phyloP scores from a whole-genome alignment of 495 filamentous ascomycete genomes.

The Umbilicaria muhlenbergii region DNA sequence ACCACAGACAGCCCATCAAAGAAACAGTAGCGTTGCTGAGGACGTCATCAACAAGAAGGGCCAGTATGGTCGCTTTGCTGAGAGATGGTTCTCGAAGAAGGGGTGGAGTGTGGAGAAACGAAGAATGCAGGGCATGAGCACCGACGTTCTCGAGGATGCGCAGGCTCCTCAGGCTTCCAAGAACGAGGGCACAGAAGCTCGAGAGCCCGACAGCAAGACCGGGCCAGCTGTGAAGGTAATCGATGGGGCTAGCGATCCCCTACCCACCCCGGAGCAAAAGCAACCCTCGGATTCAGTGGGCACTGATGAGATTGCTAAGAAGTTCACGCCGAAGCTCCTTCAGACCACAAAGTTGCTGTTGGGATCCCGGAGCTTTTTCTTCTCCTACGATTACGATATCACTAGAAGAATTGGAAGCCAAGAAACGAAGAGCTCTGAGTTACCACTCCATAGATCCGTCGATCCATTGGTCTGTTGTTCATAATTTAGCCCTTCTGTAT shows the following conservation, averaged over 20 bases:
- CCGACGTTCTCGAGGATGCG: conserved; percentile 13
- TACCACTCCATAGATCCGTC: conserved; percentile 54
- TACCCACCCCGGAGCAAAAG: too few species aligned
- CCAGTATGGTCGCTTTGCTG: conserved; percentile 72
- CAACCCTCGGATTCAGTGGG: background rate
- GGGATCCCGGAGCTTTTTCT: conserved; percentile 74
- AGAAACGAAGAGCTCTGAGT: conserved; percentile 19
- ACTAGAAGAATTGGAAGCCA: conserved; percentile 47
- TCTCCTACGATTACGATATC: conserved; percentile 81
- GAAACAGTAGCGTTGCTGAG: conserved; percentile 50
- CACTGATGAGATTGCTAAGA: conserved; percentile 16
- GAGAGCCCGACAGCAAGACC: background rate
- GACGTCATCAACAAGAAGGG: conserved; percentile 69
- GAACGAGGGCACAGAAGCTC: conserved; percentile 3
- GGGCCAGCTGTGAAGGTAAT: conserved; percentile 1
- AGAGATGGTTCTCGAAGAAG: conserved; percentile 74
- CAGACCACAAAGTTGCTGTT: conserved; percentile 70
- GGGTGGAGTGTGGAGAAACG: conserved; percentile 53
- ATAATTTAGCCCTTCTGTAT: background rate
- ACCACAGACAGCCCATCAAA: conserved; percentile 11
- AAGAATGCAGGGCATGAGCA: conserved; percentile 40
- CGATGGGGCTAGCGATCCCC: too few species aligned
- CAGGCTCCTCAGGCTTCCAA: background rate
- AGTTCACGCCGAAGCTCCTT: conserved; percentile 58
- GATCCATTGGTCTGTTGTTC: conserved; percentile 46